Evolutionary conservation across 176 grass and related monocot genomes (phyloP), one percentile per base, ranked within the genome.

Genomic region (Saccharum officinarum): DNA sequence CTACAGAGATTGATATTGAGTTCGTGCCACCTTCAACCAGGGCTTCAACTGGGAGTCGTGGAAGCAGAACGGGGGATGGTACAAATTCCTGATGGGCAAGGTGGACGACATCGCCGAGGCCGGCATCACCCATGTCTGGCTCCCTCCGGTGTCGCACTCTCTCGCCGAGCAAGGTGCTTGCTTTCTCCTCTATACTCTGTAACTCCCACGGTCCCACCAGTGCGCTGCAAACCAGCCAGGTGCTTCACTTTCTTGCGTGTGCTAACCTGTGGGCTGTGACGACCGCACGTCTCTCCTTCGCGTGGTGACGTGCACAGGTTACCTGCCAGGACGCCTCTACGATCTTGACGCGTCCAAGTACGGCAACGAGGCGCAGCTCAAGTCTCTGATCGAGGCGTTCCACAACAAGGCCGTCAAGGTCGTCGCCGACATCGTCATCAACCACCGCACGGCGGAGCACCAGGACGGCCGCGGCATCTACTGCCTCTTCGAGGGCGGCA

Each of bases 11-110:
- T 22, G 23, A 36, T 0, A 83, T 33, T 26, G 3, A 7, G 17
- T 15, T 28, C 0, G 71, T 30, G 22, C 20, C 10, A 55, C n/a
- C 36, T 37, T 33, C 20, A 2, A 5, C 31, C 83, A 97, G 92
- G 95, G 92, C 15, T 97, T 97, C 85, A 97, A 95, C 79, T 97
- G 95, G 95, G 95, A 97, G 41, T 95, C 92, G n/a, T 97, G 90
- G 92, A 97, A 84, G 81, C 90, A 97, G 66, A 78, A 91, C 42
- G 95, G 92, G 3, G 90, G 95, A 1, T 95, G 89, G 91, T 95
- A 97, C 52, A 95, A 91, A 80, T 64, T 78, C 55, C 63, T 97
- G 45, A 93, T 83, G 84, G 40, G 75, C 76, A 89, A 95, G 81
- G 89, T 94, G 9, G 71, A 89, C 4, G 88, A 91, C 76, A 88